phyloP scores from a whole-genome alignment of 768 basidiomycete species.

The Suillus bovinus region DNA sequence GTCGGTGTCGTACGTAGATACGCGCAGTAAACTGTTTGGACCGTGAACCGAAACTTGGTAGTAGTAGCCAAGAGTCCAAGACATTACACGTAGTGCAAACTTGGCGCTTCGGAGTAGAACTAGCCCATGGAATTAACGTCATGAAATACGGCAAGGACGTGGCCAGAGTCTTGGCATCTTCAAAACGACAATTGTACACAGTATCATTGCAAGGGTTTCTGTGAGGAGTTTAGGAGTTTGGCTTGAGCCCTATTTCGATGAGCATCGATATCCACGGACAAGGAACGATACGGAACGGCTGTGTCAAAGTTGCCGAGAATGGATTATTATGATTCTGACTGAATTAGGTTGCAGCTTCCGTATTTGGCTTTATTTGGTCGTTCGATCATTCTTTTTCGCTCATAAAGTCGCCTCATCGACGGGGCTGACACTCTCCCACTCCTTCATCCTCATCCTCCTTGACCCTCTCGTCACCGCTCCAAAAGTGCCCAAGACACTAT shows the following conservation, averaged over 20 bases:
- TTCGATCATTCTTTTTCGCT: slow-evolving; percentile 28
- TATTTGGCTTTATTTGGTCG: slow-evolving; percentile 27
- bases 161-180: not conserved
- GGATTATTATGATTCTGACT: slow-evolving; percentile 24
- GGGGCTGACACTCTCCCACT: slow-evolving; percentile 32
- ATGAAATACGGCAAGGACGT: not conserved
- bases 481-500: slow-evolving; percentile 22
- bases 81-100: slow-evolving; percentile 2
- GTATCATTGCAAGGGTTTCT: no score
- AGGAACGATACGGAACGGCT: slow-evolving; percentile 24
- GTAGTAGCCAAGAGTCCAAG: not conserved
- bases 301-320: slow-evolving; percentile 25
- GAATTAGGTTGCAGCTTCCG: slow-evolving; percentile 5
- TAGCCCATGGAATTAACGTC: no score
- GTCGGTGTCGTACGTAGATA: no score
- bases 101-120: not conserved
- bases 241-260: no score
- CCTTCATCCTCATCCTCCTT: slow-evolving; percentile 22
- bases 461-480: slow-evolving; percentile 11
- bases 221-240: not conserved
- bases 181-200: not conserved
- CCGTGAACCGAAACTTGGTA: not conserved
- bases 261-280: not conserved
- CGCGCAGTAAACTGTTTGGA: no score
- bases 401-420: slow-evolving; percentile 35